phyloP scores from a whole-genome alignment of 73 alveolate species.

The Symbiodinium pilosum region DNA sequence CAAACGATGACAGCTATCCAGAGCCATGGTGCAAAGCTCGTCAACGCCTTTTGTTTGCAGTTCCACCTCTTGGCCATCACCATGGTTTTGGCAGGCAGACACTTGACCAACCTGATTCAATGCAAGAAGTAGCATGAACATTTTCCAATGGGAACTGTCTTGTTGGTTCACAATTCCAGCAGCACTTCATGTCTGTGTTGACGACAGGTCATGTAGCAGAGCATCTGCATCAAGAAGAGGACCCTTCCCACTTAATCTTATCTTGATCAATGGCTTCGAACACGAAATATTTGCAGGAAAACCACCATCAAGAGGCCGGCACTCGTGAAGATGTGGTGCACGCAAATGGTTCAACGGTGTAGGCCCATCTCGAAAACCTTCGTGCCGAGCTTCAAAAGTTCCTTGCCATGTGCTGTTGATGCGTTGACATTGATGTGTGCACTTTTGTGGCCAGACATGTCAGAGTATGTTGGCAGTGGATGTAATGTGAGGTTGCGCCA shows the following conservation, averaged over 20 bases:
- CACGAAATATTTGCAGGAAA: slow-evolving; percentile 4
- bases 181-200: background rate
- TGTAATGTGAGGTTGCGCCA: background rate
- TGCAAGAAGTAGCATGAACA: too few relatives aligned
- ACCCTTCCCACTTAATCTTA: background rate
- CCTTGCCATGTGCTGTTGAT: too few relatives aligned
- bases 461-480: background rate
- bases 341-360: too few relatives aligned
- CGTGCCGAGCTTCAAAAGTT: slow-evolving; percentile 40
- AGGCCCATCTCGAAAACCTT: slow-evolving; percentile 38
- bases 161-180: too few relatives aligned
- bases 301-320: slow-evolving; percentile 66
- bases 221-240: slow-evolving; percentile 83
- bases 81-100: slow-evolving; percentile 83
- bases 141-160: too few relatives aligned
- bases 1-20: too few relatives aligned
- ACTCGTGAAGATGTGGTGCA: background rate
- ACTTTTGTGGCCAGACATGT: background rate
- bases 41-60: slow-evolving; percentile 1
- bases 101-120: too few relatives aligned
- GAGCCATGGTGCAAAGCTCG: too few relatives aligned
- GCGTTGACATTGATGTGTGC: background rate
- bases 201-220: slow-evolving; percentile 50
- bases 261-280: background rate
- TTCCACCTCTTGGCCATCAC: slow-evolving; percentile 59